Evolutionary conservation across 2,329 filamentous ascomycete genomes (phyloP), one percentile per base, ranked within the genome.

Genomic region (Cercospora janseana): DNA sequence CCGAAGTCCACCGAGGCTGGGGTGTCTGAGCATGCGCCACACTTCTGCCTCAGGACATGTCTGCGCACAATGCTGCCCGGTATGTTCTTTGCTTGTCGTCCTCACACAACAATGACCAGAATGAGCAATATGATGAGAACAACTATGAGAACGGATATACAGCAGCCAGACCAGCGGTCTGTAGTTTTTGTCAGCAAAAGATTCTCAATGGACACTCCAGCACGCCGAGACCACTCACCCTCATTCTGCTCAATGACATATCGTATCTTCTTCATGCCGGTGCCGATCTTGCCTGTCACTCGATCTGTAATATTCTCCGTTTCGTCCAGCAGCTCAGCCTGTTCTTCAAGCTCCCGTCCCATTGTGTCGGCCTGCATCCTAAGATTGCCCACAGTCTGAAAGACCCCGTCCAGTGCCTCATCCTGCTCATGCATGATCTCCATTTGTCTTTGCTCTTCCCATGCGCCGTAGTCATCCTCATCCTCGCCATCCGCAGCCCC

Each of bases 401-500:
- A 95, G 38, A 98, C 92, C 12, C 87, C 88, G 66, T 97, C 92
- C 1, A 98, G 78, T 62, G 93, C 87, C 72, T 91, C 79, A 67
- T 98, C 93, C 75, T 98, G 93, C 70, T 96, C 89, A 59, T 86
- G 82, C 86, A 98, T 91, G 71, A 98, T 87, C 71, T 91, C 81
- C 66, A 87, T 69, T 74, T 98, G 94, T 67, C 94, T 82, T 72
- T 93, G 85, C 70, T 95, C 86, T 75, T 97, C 92, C 60, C 63
- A 68, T 61, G 85, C 85, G 12, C 85, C 83, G 61, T 91, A 92
- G 44, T 80, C 78, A 13, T 72, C 74, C 20, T 72, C 73, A 18
- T 70, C 71, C 7, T 73, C 72, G n/a, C 71, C 73, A 10, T 73
- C 70, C 5, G 54, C 57, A 35, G 54, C 58, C 15, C 57, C 63